These are phyloP conservation scores for Umbelopsis isabellina DNA, from an alignment of 192 early-diverging fungal genomes.

Conservation along the genomic window DNA sequence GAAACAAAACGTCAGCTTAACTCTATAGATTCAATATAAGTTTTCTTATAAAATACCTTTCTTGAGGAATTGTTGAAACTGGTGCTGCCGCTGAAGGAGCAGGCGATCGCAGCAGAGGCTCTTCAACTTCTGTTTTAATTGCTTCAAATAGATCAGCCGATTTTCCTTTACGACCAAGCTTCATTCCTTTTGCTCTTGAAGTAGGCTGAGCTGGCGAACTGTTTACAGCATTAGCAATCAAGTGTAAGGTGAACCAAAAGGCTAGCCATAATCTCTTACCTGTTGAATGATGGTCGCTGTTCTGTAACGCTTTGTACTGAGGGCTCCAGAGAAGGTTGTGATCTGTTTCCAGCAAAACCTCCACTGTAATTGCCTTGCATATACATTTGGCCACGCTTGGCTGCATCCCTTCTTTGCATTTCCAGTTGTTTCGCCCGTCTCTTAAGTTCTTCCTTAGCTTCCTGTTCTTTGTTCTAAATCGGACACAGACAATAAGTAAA, in stretches of 20 bases:
- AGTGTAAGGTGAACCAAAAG: too few relatives aligned
- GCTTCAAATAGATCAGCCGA: slow-evolving; percentile 78
- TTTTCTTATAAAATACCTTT: background rate
- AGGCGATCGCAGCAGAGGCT: slow-evolving; percentile 26
- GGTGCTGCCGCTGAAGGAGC: background rate
- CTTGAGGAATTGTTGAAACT: slow-evolving; percentile 2
- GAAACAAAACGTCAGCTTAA: background rate
- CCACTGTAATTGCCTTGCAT: slow-evolving; percentile 60
- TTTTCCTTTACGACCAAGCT: slow-evolving; percentile 90
- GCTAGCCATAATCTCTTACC: background rate
- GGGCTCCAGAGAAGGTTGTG: slow-evolving; percentile 42
- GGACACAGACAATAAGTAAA: slow-evolving; percentile 8
- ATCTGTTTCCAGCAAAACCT: slow-evolving; percentile 35
- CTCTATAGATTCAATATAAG: background rate
- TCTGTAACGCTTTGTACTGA: slow-evolving; percentile 28
- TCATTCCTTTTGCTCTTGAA: slow-evolving; percentile 85
- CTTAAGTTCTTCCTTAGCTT: slow-evolving; percentile 97
- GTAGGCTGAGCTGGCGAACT: slow-evolving; percentile 42
- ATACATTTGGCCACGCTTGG: slow-evolving; percentile 51
- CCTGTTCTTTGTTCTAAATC: slow-evolving; percentile 86
- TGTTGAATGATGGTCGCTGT: slow-evolving; percentile 33
- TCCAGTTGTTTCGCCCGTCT: slow-evolving; percentile 91
- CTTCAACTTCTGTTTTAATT: slow-evolving; percentile 81
- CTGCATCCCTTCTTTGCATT: slow-evolving; percentile 81
- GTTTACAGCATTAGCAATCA: slow-evolving; percentile 4